Percentiles rank a stretch among this genome's conserved stretches.
phyloP scores from a whole-genome alignment of 2,329 filamentous ascomycete genomes.

The Didymella pinodella region DNA sequence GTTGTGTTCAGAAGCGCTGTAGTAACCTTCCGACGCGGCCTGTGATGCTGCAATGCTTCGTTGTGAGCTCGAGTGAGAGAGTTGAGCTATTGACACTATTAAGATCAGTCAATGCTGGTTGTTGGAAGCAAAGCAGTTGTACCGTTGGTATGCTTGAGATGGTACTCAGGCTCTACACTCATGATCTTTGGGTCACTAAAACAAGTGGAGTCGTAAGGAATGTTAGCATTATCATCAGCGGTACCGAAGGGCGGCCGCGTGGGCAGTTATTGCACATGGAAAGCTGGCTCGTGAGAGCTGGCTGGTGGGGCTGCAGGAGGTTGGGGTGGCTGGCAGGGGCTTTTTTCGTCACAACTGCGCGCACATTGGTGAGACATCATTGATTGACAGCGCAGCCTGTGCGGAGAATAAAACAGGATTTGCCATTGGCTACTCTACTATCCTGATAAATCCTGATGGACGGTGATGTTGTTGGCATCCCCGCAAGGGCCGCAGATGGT shows the following conservation, averaged over 20 bases:
- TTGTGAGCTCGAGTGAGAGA: conserved; percentile 53
- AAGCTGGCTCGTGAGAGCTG: conserved; percentile 21
- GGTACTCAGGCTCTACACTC: conserved; percentile 48
- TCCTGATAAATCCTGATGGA: conserved; percentile 10
- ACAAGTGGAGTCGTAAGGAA: conserved; percentile 39
- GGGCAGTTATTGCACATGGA: conserved; percentile 26
- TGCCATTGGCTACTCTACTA: conserved; percentile 14
- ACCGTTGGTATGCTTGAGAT: conserved; percentile 55
- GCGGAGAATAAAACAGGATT: conserved; percentile 19
- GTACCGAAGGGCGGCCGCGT: conserved; percentile 15
- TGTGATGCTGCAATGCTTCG: conserved; percentile 59
- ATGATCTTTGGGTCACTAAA: conserved; percentile 42
- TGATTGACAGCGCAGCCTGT: conserved; percentile 10
- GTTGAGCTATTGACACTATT: conserved; percentile 51
- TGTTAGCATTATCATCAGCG: conserved; percentile 35
- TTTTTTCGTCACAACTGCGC: conserved; percentile 31
- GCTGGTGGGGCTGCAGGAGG: conserved; percentile 27
- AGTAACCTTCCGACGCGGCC: conserved; percentile 60
- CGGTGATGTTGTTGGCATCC: conserved; percentile 16
- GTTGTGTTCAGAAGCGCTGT: conserved; percentile 54
- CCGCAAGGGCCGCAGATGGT: conserved; percentile 8
- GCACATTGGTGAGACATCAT: conserved; percentile 36
- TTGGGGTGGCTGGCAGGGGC: conserved; percentile 40
- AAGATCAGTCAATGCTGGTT: conserved; percentile 26
- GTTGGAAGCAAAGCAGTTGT: conserved; percentile 12